Evolutionary conservation across 352 stramenopile species (phyloP).

Genomic region (Phytophthora pini): DNA sequence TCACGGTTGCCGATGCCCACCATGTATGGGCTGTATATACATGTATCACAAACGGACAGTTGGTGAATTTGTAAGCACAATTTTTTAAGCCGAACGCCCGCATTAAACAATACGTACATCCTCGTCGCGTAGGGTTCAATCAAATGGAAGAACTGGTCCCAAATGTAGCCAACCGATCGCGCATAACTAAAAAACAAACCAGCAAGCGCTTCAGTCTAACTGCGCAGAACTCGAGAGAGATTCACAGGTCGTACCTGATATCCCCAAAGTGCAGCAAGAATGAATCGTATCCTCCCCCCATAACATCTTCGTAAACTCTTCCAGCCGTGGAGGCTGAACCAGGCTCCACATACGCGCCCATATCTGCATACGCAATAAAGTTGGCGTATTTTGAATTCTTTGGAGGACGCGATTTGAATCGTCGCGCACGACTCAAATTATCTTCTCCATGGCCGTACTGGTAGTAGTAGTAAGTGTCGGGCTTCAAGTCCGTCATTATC

Average conservation of each 20-base stretch:
- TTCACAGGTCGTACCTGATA: conserved; percentile 52
- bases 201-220: background rate
- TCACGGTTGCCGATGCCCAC: conserved; percentile 80
- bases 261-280: conserved; percentile 84
- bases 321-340: conserved; percentile 62
- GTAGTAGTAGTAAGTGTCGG: conserved; percentile 61
- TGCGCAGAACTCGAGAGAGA: background rate
- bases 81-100: background rate
- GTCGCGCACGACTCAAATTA: conserved; percentile 47
- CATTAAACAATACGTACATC: conserved; percentile 43
- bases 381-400: conserved; percentile 43
- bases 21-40: conserved; percentile 67
- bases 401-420: conserved; percentile 50
- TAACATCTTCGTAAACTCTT: conserved; percentile 64
- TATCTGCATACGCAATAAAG: conserved; percentile 73
- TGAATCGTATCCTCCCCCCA: conserved; percentile 57
- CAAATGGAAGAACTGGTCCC: conserved; percentile 80
- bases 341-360: conserved; percentile 57
- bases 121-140: conserved; percentile 74
- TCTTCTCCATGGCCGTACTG: conserved; percentile 64
- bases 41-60: background rate
- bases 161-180: conserved; percentile 61
- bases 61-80: background rate
- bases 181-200: conserved; percentile 54
- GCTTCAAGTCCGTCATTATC: conserved; percentile 52